Conservation (phyloP, 108 stramenopile species). For the Cyclotella kingstonii region DNA sequence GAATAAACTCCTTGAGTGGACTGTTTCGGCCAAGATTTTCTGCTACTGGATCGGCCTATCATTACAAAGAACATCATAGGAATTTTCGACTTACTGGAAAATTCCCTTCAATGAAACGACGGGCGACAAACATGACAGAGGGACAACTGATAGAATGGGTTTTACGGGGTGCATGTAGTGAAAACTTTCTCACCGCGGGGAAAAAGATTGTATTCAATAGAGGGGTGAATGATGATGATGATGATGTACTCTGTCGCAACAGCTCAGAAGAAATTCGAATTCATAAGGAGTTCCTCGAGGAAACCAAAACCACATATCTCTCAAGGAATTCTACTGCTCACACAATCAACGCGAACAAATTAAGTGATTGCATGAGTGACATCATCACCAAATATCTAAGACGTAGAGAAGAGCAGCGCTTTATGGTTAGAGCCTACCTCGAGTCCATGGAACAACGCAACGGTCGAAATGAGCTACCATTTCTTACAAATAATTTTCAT, state of each 20-base stretch:
- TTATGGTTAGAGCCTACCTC: conserved; percentile 1
- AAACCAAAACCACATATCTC: neutral
- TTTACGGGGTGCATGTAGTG: conserved; percentile 1
- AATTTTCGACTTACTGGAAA: neutral
- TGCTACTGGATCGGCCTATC: no score
- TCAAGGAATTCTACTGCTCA: neutral
- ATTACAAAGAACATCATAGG: neutral
- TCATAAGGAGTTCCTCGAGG: neutral
- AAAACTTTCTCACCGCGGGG: neutral
- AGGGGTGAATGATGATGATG: neutral
- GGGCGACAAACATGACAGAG: conserved; percentile 9
- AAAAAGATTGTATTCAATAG: no score
- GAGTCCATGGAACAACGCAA: neutral
- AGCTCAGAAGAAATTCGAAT: no score
- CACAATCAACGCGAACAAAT: neutral
- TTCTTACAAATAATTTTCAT: neutral
- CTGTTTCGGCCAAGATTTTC: conserved; percentile 1
- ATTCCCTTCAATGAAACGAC: neutral
- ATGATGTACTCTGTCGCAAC: neutral
- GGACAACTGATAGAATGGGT: conserved; percentile 2
- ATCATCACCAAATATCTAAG: neutral
- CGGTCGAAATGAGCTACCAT: neutral
- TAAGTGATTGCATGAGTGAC: neutral
- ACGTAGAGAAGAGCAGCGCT: conserved; percentile 2
- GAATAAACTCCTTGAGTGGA: conserved; percentile 4